These are phyloP conservation scores for Croton laevigatus DNA, from an alignment of 441 rosid species.

Conservation along the genomic window DNA sequence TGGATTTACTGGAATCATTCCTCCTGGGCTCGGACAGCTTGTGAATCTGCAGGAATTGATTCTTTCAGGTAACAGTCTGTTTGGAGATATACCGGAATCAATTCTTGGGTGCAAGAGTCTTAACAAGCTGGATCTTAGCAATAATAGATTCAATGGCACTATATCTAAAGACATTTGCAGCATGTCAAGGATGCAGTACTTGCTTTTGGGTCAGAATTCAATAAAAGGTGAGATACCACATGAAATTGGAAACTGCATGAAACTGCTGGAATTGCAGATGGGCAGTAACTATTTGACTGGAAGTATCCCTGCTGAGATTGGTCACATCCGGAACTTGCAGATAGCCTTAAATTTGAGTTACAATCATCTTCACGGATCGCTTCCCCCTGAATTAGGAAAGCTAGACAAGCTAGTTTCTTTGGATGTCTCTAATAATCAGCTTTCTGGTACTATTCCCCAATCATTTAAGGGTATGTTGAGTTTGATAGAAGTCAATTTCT, in stretches of 20 bases:
- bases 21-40: conserved; percentile 67
- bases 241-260: conserved; percentile 85
- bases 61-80: conserved; percentile 74
- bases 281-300: conserved; percentile 86
- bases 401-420: conserved; percentile 91
- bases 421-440: conserved; percentile 85
- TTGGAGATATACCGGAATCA: conserved; percentile 71
- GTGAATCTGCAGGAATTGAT: conserved; percentile 82
- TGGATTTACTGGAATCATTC: conserved; percentile 73
- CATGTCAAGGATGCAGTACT: conserved; percentile 79
- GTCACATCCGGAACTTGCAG: conserved; percentile 83
- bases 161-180: conserved; percentile 70
- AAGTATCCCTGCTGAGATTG: conserved; percentile 78
- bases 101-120: conserved; percentile 77
- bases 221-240: conserved; percentile 83
- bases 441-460: conserved; percentile 69
- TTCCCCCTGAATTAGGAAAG: conserved; percentile 81
- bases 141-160: conserved; percentile 78
- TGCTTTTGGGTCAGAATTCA: conserved; percentile 74
- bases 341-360: conserved; percentile 88
- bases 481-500: conserved; percentile 90
- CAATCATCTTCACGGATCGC: conserved; percentile 77
- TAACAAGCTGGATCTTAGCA: conserved; percentile 85
- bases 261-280: conserved; percentile 72
- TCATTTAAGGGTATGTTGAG: conserved; percentile 84